Evolutionary conservation across 2,329 filamentous ascomycete species (phyloP).

Genomic region (Colletotrichum spinosum): DNA sequence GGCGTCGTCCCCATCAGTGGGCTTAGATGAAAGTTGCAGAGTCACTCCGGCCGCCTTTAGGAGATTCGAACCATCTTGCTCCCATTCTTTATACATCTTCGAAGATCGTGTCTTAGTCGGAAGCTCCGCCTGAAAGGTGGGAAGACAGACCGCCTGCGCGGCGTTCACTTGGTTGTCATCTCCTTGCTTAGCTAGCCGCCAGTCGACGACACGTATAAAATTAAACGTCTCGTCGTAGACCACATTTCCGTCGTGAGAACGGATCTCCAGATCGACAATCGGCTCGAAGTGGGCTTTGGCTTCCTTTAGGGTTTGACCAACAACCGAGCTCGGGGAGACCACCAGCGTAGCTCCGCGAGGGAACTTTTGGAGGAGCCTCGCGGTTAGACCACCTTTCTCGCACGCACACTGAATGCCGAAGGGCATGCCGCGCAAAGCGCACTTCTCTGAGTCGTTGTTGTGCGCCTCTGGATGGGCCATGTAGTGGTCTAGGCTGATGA

Average conservation of each 20-base stretch:
- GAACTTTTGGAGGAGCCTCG: slow-evolving; percentile 8
- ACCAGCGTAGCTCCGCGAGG: background rate
- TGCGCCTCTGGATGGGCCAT: slow-evolving; percentile 1
- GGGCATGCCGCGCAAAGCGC: background rate
- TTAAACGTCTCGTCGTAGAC: background rate
- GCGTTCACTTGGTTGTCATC: background rate
- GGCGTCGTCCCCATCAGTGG: background rate
- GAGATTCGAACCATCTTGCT: slow-evolving; percentile 1
- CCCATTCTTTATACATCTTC: background rate
- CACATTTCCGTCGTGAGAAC: no score
- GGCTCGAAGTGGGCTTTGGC: background rate
- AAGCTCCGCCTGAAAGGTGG: background rate
- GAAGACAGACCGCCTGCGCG: slow-evolving; percentile 1
- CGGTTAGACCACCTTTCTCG: background rate
- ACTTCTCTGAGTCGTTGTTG: background rate
- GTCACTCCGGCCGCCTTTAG: background rate
- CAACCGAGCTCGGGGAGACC: background rate
- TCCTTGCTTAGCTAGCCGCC: background rate
- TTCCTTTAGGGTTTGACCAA: background rate
- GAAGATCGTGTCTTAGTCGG: background rate
- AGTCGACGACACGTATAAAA: background rate
- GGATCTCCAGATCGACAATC: background rate
- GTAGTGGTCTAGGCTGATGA: slow-evolving; percentile 3
- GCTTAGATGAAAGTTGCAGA: background rate
- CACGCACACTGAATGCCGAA: background rate